Base-by-base conservation (phyloP, 1,284 basidiomycete species). In the Ustilago cynodontis region DNA sequence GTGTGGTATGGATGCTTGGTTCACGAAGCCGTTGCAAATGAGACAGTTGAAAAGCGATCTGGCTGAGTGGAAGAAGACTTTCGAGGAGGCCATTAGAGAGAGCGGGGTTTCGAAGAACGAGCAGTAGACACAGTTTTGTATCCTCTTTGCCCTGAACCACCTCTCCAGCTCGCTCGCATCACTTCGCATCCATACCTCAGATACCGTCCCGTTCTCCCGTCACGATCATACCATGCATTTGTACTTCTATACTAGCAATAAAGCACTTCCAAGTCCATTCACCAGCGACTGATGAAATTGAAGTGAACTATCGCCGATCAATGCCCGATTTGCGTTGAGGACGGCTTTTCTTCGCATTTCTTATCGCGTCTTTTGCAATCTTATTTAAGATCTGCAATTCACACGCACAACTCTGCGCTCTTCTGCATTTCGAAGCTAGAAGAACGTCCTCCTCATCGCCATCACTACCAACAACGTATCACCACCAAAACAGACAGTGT, bases 1-100 rank as follows among this genome's bases (percentile, higher is more conserved):
- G 22, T 75, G 68, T 26, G 75, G 78, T 16, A 78, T 82, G 63
- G 79, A 80, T 35, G 77, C 61, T 2, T 82, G 80, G 77, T 59
- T 67, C 20, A 71, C 79, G 7, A 76, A 76, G 51, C 73, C 73
- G 26, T 56, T 76, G 56, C 55, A 68, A 62, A 78, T 78, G 70
- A 57, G 65, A 20, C 52, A 61, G 57, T 18, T 73, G 20, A 66
- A 65, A 35, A 18, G 22, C 22, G 71, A 74, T 41, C 37, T 78
- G 56, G 64, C 60, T 1, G 67, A 57, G 18, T 78, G 75, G 71
- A 70, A 67, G 54, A 56, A 59, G 22, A 50, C 59, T 24, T 78
- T 67, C 26, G 68, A 76, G n/a, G 60, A 71, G 28, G 24, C 26
- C 31, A 52, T 18, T 4, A 29, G 22, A n/a, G 16, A 52, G 16